A percentile compares a stretch with the other conserved stretches of the same genome.
These are phyloP conservation scores for Malassezia vespertilionis DNA, from an alignment of 1,284 basidiomycete genomes.

Conservation along the genomic window DNA sequence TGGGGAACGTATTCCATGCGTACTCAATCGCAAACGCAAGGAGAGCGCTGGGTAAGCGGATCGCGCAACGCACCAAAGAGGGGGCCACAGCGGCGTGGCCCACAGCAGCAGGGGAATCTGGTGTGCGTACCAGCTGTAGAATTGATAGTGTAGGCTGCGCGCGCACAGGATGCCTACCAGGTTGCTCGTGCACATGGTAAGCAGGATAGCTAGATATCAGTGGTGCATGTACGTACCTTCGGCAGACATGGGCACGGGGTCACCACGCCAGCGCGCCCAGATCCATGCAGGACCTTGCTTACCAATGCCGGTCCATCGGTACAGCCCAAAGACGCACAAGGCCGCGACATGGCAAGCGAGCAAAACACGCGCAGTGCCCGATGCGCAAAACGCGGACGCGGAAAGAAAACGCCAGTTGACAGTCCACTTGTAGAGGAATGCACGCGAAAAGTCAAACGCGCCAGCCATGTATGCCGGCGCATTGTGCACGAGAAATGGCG, in stretches of 20 bases:
- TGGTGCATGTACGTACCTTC: background rate
- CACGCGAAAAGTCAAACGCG: slow-evolving; percentile 77
- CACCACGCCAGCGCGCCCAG: slow-evolving; percentile 50
- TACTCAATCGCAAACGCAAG: slow-evolving; percentile 22
- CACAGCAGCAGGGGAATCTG: slow-evolving; percentile 77
- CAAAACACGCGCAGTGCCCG: slow-evolving; percentile 57
- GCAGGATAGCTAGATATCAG: slow-evolving; percentile 58
- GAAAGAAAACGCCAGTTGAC: slow-evolving; percentile 89
- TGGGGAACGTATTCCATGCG: slow-evolving; percentile 37
- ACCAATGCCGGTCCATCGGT: slow-evolving; percentile 58
- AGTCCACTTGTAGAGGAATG: slow-evolving; percentile 91
- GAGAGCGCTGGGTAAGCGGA: background rate
- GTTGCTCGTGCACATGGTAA: slow-evolving; percentile 78
- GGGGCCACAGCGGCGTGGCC: slow-evolving; percentile 48
- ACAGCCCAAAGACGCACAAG: slow-evolving; percentile 59
- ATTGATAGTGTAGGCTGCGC: slow-evolving; percentile 95
- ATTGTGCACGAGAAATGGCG: slow-evolving; percentile 61
- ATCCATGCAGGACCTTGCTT: slow-evolving; percentile 56
- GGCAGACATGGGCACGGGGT: background rate
- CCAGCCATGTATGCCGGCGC: slow-evolving; percentile 59
- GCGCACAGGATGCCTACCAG: slow-evolving; percentile 82
- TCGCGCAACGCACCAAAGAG: slow-evolving; percentile 16
- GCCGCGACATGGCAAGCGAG: slow-evolving; percentile 58
- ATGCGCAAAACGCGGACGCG: slow-evolving; percentile 63
- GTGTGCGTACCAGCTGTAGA: slow-evolving; percentile 94